Evolutionary conservation across 768 basidiomycete species (phyloP), one percentile per base, ranked within the genome.

Genomic region (Russula olivacea): DNA sequence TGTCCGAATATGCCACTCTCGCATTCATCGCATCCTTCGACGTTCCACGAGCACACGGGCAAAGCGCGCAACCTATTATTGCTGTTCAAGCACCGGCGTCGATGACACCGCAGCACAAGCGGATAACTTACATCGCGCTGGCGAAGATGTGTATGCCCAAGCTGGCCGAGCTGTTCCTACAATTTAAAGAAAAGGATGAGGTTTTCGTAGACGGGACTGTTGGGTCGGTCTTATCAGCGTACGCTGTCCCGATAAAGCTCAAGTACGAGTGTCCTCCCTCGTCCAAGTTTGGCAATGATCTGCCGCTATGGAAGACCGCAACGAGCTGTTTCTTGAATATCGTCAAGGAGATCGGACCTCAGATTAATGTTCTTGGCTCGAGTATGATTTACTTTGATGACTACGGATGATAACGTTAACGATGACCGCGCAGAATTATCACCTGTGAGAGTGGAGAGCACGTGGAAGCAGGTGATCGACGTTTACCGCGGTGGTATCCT

Each of bases 261-360:
- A 95, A 95, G 74, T 96, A 98, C 66, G 93, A 96, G 40, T 97
- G 95, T 72, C 95, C 96, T 0, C 76, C 89, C 0, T 83, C 96
- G 0, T 93, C 89, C 36, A 93, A 88, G 71, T 92, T 85, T 70
- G 93, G 91, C 2, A 87, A 91, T 58, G 96, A 95, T 69, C 76
- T 74, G 23, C 93, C 95, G 0, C 76, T 99, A 3, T 98, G 96
- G 96, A 95, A 94, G 76, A 36, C 36, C 12, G 36, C 36, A 12
- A 36, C 36, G 36, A 36, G 36, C 36, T 36, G 36, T 36, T 36
- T 36, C 73, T 76, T 94, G 69, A 78, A 78, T 49, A 88, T 12
- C 36, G 36, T 36, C 36, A 36, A 84, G 61, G 87, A 88, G 62
- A 84, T 84, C 66, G 77, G 81, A 1, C 65, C 72, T 28, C 81